Evolutionary conservation across 2,329 filamentous ascomycete species (phyloP).

Genomic region (Alternaria metachromatica): DNA sequence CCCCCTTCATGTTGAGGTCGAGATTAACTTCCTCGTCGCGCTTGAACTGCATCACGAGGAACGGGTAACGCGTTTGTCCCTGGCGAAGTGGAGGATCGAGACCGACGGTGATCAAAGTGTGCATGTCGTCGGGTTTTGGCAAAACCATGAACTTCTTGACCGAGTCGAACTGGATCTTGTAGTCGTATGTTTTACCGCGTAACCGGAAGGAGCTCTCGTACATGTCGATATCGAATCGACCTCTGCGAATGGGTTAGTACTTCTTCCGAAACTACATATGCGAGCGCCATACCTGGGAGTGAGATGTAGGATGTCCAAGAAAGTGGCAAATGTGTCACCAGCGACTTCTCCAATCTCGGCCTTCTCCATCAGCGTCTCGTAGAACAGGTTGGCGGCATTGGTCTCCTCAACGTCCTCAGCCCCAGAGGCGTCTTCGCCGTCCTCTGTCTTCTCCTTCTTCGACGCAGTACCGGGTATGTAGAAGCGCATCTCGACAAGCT

Average conservation of each 20-base stretch:
- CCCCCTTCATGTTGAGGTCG: slow-evolving; percentile 94
- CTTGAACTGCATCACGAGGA: slow-evolving; percentile 99
- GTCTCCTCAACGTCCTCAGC: slow-evolving; percentile 76
- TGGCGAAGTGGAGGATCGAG: slow-evolving; percentile 94
- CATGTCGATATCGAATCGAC: slow-evolving; percentile 99
- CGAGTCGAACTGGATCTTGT: slow-evolving; percentile 98
- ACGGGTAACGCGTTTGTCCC: slow-evolving; percentile 96
- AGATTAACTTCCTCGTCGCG: slow-evolving; percentile 96
- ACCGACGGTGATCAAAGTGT: slow-evolving; percentile 92
- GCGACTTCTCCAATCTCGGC: slow-evolving; percentile 98
- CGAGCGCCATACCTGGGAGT: slow-evolving; percentile 74
- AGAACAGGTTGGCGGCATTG: slow-evolving; percentile 96
- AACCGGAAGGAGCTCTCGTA: slow-evolving; percentile 97
- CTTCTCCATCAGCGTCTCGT: slow-evolving; percentile 97
- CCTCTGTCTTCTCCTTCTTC: slow-evolving; percentile 71
- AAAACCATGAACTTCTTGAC: slow-evolving; percentile 99
- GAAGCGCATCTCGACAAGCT: slow-evolving; percentile 98
- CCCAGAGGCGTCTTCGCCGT: slow-evolving; percentile 67
- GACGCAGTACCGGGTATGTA: slow-evolving; percentile 91
- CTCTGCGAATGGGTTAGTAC: slow-evolving; percentile 64
- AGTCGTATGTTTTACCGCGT: slow-evolving; percentile 98
- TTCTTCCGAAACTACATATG: slow-evolving; percentile 12
- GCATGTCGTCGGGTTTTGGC: slow-evolving; percentile 97
- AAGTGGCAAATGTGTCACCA: slow-evolving; percentile 97
- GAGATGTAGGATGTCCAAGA: slow-evolving; percentile 94